Percentiles rank a stretch among this genome's conserved stretches.
Evolutionary conservation across 352 stramenopile genomes (phyloP).

Genomic region (Pythium aphanidermatum): DNA sequence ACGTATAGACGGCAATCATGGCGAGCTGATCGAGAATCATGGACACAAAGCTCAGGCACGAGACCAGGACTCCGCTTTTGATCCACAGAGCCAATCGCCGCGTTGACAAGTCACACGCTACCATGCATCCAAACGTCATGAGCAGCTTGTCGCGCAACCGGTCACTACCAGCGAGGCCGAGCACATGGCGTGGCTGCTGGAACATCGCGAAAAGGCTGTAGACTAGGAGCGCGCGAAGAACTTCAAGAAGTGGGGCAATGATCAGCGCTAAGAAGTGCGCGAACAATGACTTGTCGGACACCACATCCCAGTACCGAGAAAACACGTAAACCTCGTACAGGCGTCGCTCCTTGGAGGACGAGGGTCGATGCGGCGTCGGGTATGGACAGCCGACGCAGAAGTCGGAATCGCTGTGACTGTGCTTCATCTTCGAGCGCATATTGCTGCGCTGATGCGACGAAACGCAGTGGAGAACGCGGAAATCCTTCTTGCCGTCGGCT

Average conservation of each 20-base stretch:
- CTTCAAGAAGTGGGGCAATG: conserved; percentile 61
- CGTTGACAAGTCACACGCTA: conserved; percentile 49
- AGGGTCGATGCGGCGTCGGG: conserved; percentile 22
- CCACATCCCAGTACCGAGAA: conserved; percentile 77
- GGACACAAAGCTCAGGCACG: conserved; percentile 59
- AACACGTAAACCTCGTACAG: conserved; percentile 71
- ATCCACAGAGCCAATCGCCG: conserved; percentile 57
- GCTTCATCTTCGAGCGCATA: conserved; percentile 16
- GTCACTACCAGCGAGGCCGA: conserved; percentile 9
- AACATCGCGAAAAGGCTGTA: conserved; percentile 56
- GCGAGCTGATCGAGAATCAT: conserved; percentile 63
- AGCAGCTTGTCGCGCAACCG: conserved; percentile 34
- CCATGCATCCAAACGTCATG: conserved; percentile 40
- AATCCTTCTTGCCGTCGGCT: conserved; percentile 60
- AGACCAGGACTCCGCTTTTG: conserved; percentile 70
- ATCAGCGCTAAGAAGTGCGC: conserved; percentile 57
- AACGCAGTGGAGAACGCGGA: conserved; percentile 72
- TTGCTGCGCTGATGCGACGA: conserved; percentile 47
- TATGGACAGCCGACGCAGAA: conserved; percentile 56
- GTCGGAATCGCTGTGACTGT: conserved; percentile 21
- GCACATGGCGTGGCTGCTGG: conserved; percentile 21
- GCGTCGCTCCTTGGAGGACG: conserved; percentile 8
- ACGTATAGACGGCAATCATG: conserved; percentile 49
- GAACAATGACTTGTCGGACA: conserved; percentile 67
- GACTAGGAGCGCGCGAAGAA: conserved; percentile 54